Conservation (phyloP, 2,329 filamentous ascomycete genomes). For the Gaeumannomyces tritici region DNA sequence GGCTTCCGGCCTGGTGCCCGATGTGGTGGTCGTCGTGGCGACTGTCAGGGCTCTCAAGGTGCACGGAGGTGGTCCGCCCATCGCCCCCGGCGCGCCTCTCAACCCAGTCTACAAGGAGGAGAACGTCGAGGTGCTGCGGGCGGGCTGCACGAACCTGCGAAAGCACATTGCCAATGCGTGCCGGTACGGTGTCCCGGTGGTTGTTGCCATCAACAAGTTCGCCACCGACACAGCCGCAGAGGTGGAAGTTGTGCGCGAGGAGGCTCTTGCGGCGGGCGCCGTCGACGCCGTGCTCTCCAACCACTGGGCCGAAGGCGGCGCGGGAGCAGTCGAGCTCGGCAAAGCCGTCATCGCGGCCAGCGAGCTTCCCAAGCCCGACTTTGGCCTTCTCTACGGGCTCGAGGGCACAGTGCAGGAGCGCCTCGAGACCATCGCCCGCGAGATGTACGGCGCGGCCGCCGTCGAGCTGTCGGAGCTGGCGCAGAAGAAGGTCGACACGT, state of each 20-base stretch:
- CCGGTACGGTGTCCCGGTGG: conserved; percentile 82
- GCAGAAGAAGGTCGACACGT: conserved; percentile 92
- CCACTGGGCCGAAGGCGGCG: conserved; percentile 94
- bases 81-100: conserved; percentile 77
- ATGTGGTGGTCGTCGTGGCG: conserved; percentile 89
- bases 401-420: conserved; percentile 76
- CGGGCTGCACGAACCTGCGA: conserved; percentile 85
- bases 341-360: conserved; percentile 76
- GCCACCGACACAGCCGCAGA: conserved; percentile 89
- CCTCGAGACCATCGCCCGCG: conserved; percentile 76
- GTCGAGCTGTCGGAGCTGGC: conserved; percentile 93
- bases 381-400: conserved; percentile 77
- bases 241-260: conserved; percentile 79
- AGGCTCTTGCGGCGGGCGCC: conserved; percentile 83
- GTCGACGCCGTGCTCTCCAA: conserved; percentile 90
- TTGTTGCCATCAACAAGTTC: conserved; percentile 97
- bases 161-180: conserved; percentile 93
- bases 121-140: conserved; percentile 83
- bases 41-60: conserved; percentile 95
- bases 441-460: conserved; percentile 86
- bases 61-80: conserved; percentile 91
- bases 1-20: conserved; percentile 82
- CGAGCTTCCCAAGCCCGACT: conserved; percentile 67
- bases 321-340: conserved; percentile 80
- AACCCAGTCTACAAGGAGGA: conserved; percentile 84